phyloP scores from a whole-genome alignment of 257 asterid species.

The Salvia rosmarinus region DNA sequence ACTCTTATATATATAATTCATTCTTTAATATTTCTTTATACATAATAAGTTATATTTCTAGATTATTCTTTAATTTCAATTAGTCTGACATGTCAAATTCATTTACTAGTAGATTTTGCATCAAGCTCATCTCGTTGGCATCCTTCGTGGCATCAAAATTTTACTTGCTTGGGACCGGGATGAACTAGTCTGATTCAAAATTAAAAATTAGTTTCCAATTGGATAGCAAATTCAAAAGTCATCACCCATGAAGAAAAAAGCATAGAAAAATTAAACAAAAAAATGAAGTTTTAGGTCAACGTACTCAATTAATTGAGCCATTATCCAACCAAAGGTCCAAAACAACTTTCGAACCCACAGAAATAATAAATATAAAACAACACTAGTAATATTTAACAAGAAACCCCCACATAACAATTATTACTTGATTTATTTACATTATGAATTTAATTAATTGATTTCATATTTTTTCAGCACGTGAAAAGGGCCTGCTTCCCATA shows the following conservation, averaged over 20 bases:
- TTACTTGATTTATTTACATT: background rate
- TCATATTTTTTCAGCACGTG: background rate
- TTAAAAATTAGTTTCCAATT: too few relatives aligned
- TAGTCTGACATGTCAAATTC: too few relatives aligned
- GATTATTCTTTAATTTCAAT: too few relatives aligned
- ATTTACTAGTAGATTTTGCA: too few relatives aligned
- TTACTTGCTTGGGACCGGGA: background rate
- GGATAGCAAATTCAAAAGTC: background rate
- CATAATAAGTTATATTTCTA: too few relatives aligned
- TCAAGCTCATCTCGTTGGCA: too few relatives aligned
- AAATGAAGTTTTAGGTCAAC: constrained; percentile 5
- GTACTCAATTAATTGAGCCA: background rate
- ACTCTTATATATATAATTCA: too few relatives aligned
- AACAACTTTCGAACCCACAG: background rate
- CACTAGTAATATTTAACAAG: background rate
- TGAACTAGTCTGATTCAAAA: background rate
- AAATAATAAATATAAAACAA: too few relatives aligned
- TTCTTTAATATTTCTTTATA: too few relatives aligned
- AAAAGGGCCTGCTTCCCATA: background rate
- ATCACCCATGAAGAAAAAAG: background rate
- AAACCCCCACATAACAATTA: background rate
- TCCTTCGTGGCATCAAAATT: background rate
- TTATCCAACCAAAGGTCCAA: constrained; percentile 3
- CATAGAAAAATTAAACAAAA: background rate
- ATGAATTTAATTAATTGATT: background rate